Base-by-base conservation (phyloP, 305 asterid genomes). In the Euphrasia arctica region DNA sequence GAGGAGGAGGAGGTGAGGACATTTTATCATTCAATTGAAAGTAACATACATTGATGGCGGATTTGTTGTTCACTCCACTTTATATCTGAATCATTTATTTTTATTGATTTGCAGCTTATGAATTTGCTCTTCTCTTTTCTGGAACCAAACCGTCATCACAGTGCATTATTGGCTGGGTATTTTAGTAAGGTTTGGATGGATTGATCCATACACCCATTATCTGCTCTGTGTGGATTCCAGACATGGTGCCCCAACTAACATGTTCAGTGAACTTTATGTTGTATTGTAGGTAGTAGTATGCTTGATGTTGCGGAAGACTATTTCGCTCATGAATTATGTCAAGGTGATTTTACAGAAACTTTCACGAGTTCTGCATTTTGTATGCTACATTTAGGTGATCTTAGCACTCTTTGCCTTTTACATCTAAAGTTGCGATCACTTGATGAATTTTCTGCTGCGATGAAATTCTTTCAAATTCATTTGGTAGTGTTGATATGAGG, bases 111-210 rank as follows among this genome's bases (percentile, higher is more conserved):
- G 80, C 95, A 94, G 99, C 88, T 94, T 68, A 88, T 94, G 99
- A 69, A 88, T 83, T 72, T 85, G 67, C 96, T 94, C 58, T 90
- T 94, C 82, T 94, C 99, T 59, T 94, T 94, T 77, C 77, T 94
- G 93, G 95, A 88, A 72, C 92, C 96, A 69, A 78, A 76, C 70
- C 95, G 84, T 51, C 80, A 82, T 55, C 99, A 94, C 68, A 80
- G 96, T 70, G 96, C 98, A 41, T 62, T 88, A 71, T 74, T 94
- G 78, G 96, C 99, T 62, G 99, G 97, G 76, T 94, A 94, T 72
- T 94, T 94, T 77, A 90, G 98, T 80, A 94, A 94, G 96, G 99
- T 93, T 74, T 50, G 64, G 51, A 64, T 52, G 55, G 54, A 73
- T 66, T 67, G 28, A 28, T 15, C 72, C 63, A 2, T 58, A 67